Base-by-base conservation (phyloP, 2,329 filamentous ascomycete species). In the Pseudogymnoascus sp. region DNA sequence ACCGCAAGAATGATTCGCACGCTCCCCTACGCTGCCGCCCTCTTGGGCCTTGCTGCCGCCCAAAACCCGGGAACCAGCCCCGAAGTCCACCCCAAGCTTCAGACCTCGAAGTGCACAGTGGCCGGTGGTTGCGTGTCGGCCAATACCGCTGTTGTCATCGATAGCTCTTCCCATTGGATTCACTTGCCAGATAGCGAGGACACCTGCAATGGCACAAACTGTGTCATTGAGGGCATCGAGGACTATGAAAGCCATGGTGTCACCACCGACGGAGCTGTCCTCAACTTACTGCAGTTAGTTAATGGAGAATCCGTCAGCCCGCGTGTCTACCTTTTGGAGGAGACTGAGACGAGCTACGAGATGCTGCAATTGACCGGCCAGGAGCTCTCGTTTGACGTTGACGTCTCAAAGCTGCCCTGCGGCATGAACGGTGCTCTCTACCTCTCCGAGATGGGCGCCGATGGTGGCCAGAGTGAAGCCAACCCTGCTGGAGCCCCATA, bases 131-230 rank as follows among this genome's bases (percentile, higher is more conserved):
- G 81, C 69, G 75, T 74, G 59, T 65, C 74, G 47, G 74, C 77
- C 30, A 73, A 75, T 47, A 80, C 77, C 38, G 76, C 76, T 22
- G 66, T 83, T 58, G 81, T 83, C n/a, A 71, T 81, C 11, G 81
- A 83, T 61, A 73, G 78, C 8, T 70, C 75, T 15, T 68, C 72
- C 30, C 81, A 82, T 64, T 68, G 68, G 6, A 76, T 82, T 60
- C 76, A 80, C 65, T 74, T 77, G 59, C 69, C 75, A 35, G n/a
- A 53, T 33, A 77, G 81, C 63, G 61, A 68, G 14, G 75, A 74
- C 1, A 76, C 75, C 0, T 83, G 81, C 65, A 78, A 80, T 0
- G 77, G 79, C 3, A 66, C 76, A 66, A 83, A 83, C 70, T 84
- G 82, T 67, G 73, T 81, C 61, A 75, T 83, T 43, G 76, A 82